phyloP scores from a whole-genome alignment of 139 green algal species.

The Desmodesmus armatus region DNA sequence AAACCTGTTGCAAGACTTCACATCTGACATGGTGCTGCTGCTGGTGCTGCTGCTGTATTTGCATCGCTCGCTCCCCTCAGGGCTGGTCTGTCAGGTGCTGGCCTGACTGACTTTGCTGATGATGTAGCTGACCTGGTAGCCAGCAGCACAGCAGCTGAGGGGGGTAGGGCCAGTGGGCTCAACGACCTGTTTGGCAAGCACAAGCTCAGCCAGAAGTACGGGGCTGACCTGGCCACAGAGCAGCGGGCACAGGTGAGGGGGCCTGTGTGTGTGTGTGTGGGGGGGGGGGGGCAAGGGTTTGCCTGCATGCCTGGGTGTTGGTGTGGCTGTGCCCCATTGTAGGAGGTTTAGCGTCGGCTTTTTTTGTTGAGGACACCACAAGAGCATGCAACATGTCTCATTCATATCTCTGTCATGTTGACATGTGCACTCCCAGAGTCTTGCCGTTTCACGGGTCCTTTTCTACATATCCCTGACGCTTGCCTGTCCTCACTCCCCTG shows the following conservation, averaged over 20 bases:
- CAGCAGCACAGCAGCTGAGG: conserved; percentile 15
- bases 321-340: too few relatives aligned
- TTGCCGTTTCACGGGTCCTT: too few relatives aligned
- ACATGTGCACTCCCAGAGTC: neutral
- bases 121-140: conserved; percentile 90
- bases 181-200: conserved; percentile 66
- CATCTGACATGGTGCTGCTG: conserved; percentile 1
- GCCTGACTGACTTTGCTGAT: conserved; percentile 93
- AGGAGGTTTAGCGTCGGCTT: too few relatives aligned
- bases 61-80: neutral
- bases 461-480: too few relatives aligned
- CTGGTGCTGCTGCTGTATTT: neutral
- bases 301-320: too few relatives aligned
- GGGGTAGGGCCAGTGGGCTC: conserved; percentile 50
- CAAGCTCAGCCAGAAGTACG: conserved; percentile 73
- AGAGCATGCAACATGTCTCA: neutral
- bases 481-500: too few relatives aligned
- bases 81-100: conserved; percentile 32
- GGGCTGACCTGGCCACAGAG: conserved; percentile 66
- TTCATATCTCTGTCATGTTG: neutral
- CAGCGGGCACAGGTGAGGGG: conserved; percentile 23
- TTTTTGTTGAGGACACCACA: too few relatives aligned
- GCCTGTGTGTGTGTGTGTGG: too few relatives aligned
- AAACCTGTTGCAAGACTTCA: too few relatives aligned
- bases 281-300: too few relatives aligned